Percentiles rank a stretch among this genome's conserved stretches.
phyloP scores from a whole-genome alignment of 2,329 filamentous ascomycete genomes.

The Cordyceps cateniannulata region DNA sequence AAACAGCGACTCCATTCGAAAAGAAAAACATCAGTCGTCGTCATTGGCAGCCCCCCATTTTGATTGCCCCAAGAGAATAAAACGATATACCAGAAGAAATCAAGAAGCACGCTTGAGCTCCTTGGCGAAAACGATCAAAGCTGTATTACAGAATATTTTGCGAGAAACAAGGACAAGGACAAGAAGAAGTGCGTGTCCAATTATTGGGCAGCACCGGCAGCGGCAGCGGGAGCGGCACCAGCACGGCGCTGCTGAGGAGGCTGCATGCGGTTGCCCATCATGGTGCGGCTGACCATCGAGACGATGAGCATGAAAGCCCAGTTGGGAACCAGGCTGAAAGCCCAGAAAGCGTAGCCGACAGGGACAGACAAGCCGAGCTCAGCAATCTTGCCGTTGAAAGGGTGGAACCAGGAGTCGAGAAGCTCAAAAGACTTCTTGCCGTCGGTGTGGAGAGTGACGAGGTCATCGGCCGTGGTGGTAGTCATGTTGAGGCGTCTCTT shows the following conservation, averaged over 20 bases:
- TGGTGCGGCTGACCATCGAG: conserved; percentile 63
- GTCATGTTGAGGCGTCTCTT: conserved; percentile 63
- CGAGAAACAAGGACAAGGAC: background rate
- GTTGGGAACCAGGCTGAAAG: conserved; percentile 59
- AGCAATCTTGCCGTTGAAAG: conserved; percentile 62
- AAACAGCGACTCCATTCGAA: conserved; percentile 5
- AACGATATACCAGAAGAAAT: conserved; percentile 9
- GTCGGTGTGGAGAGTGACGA: conserved; percentile 52
- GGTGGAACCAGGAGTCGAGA: conserved; percentile 65
- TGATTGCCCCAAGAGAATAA: conserved; percentile 2
- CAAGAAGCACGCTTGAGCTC: conserved; percentile 9
- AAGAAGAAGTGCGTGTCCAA: background rate
- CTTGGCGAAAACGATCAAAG: conserved; percentile 6
- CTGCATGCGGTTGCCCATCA: conserved; percentile 48
- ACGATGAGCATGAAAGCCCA: conserved; percentile 75
- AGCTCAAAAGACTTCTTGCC: conserved; percentile 41
- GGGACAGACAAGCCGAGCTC: conserved; percentile 57
- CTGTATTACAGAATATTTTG: conserved; percentile 7
- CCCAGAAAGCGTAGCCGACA: conserved; percentile 62
- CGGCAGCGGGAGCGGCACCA: background rate
- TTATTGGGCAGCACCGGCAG: conserved; percentile 11
- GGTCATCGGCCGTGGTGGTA: conserved; percentile 56
- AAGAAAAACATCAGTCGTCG: conserved; percentile 10
- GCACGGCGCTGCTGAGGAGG: conserved; percentile 12
- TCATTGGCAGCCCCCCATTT: conserved; percentile 4